Base-by-base conservation (phyloP, 129 eudicot genomes). In the Rutidosis leptorrhynchoides region DNA sequence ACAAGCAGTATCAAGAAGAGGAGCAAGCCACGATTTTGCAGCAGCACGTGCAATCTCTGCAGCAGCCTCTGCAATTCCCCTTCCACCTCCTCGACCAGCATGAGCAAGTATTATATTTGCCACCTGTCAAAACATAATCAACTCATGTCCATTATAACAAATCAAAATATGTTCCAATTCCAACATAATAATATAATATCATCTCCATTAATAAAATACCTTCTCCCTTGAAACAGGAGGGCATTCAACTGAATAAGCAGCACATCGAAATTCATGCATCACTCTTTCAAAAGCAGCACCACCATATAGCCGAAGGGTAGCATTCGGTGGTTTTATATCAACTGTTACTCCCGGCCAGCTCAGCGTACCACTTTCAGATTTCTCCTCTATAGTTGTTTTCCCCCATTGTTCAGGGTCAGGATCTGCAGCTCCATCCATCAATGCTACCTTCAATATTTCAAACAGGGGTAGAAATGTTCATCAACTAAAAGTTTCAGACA, bases 251-350 rank as follows among this genome's bases (percentile, higher is more conserved):
- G 98, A 93, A 80, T 93, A 88, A 5, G 98, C 80, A 65, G 98
- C 96, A 73, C 95, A 88, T 4, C 96, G 87, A 67, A 93, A 93
- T 82, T 93, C 98, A 77, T 93, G 96, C 82, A 89, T 85, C 32
- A 86, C 96, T 70, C 98, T 84, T 64, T 88, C 98, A 75, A 93
- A 93, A 59, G 98, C 96, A 77, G 98, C 98, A 45, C 98, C 98
- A 14, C 98, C 98, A 58, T 93, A 93, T 16, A 93, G 89, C n/a
- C 95, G 86, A 45, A 93, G 89, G 72, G 83, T 76, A n/a, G 92
- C 84, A 70, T 93, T 93, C 12, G 96, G 92, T 68, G 98, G 98
- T 77, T 82, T 89, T 62, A 77, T 75, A 74, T 74, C 85, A 11
- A 73, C 75, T 28, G 76, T 74, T 58, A 93, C 92, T 71, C 98